Conservation (phyloP, 208 protist genomes). For the Novymonas esmeraldas region DNA sequence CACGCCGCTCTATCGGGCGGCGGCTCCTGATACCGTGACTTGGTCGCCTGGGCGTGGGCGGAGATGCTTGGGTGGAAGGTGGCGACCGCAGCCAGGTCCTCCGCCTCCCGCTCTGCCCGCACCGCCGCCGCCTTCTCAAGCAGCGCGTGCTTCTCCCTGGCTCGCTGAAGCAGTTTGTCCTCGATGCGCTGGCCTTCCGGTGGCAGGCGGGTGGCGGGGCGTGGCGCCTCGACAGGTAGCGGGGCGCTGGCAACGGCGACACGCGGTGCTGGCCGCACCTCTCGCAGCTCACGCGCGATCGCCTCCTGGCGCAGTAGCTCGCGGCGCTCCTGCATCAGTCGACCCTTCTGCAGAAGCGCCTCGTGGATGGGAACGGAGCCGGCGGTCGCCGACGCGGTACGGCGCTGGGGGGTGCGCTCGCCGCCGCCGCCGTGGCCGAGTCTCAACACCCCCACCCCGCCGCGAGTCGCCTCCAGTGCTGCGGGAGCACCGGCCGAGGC, state of each 20-base stretch:
- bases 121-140: slow-evolving; percentile 21
- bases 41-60: slow-evolving; percentile 38
- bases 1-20: slow-evolving; percentile 27
- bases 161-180: slow-evolving; percentile 53
- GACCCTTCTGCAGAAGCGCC: slow-evolving; percentile 67
- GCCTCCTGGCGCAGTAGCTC: slow-evolving; percentile 42
- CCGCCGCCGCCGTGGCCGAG: background rate
- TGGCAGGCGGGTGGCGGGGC: slow-evolving; percentile 9
- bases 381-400: background rate
- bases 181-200: slow-evolving; percentile 49
- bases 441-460: background rate
- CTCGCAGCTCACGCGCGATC: slow-evolving; percentile 41
- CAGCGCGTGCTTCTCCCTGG: slow-evolving; percentile 40
- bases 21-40: slow-evolving; percentile 35
- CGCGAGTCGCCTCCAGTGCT: no score
- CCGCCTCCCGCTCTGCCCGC: slow-evolving; percentile 34
- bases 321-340: slow-evolving; percentile 47
- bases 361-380: slow-evolving; percentile 55
- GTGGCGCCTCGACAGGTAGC: background rate
- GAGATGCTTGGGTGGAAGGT: slow-evolving; percentile 67
- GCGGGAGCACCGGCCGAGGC: no score
- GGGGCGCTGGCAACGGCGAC: background rate
- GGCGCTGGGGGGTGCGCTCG: background rate
- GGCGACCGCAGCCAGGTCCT: slow-evolving; percentile 37
- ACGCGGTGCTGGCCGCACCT: slow-evolving; percentile 47